These are phyloP conservation scores for Globisporangium acanthophoron DNA, from an alignment of 352 stramenopile genomes.

Conservation along the genomic window DNA sequence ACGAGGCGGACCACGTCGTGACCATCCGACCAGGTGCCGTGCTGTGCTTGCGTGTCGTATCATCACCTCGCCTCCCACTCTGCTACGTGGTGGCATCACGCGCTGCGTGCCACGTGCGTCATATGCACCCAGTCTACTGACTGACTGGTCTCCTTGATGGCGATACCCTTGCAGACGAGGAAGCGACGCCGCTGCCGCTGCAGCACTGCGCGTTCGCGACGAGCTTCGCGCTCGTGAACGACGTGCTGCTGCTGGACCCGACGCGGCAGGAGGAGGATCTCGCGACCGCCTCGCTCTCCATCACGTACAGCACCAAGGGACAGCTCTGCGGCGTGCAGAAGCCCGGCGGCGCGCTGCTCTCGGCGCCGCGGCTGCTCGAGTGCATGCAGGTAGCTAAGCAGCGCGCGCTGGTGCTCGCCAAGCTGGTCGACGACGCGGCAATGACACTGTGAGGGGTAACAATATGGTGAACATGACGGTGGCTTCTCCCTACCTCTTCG, in stretches of 20 bases:
- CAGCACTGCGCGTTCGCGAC: slow-evolving; percentile 59
- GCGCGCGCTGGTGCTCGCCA: slow-evolving; percentile 27
- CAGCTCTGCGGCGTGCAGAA: slow-evolving; percentile 74
- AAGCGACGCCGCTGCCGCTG: slow-evolving; percentile 39
- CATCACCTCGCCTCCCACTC: too few relatives aligned
- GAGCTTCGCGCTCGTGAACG: slow-evolving; percentile 60
- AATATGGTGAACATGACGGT: too few relatives aligned
- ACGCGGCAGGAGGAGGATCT: slow-evolving; percentile 70
- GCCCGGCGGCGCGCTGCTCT: slow-evolving; percentile 44
- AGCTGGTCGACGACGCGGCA: slow-evolving; percentile 25
- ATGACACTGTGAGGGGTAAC: background rate
- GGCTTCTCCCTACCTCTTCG: background rate
- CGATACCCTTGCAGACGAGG: slow-evolving; percentile 27
- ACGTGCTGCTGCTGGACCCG: slow-evolving; percentile 57
- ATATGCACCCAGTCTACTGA: background rate
- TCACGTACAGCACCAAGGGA: slow-evolving; percentile 59
- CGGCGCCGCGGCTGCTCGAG: slow-evolving; percentile 39
- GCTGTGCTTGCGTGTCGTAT: background rate
- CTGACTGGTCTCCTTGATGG: too few relatives aligned
- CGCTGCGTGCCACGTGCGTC: background rate
- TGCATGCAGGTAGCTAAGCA: slow-evolving; percentile 64
- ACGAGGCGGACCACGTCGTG: slow-evolving; percentile 63
- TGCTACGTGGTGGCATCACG: background rate
- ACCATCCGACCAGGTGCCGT: slow-evolving; percentile 49
- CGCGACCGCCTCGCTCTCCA: slow-evolving; percentile 42